Conservation (phyloP, 768 basidiomycete species). For the Tulasnella sp. region DNA sequence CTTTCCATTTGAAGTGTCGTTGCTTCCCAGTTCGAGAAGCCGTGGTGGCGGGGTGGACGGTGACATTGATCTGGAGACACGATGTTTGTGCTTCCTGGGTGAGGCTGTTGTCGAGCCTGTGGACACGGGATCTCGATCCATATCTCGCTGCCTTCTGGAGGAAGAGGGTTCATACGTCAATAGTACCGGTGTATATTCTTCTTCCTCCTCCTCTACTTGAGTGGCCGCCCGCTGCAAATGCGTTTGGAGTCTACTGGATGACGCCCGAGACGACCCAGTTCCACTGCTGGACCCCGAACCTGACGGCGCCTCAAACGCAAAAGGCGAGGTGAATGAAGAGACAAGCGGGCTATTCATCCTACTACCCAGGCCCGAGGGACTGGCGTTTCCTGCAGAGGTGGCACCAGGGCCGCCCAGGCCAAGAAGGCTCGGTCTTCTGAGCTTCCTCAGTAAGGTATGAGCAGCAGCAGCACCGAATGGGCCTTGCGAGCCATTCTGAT, state of each 20-base stretch:
- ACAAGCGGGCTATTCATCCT: slow-evolving; percentile 9
- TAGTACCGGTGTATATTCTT: slow-evolving; percentile 1
- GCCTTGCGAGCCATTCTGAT: not conserved
- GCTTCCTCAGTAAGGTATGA: slow-evolving; percentile 16
- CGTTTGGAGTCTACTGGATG: too few relatives aligned
- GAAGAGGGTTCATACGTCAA: not conserved
- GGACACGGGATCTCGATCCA: not conserved
- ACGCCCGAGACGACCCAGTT: too few relatives aligned
- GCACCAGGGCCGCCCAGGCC: slow-evolving; percentile 1
- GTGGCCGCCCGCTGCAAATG: not conserved
- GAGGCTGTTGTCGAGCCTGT: not conserved
- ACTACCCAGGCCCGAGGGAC: not conserved
- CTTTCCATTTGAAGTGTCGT: not conserved
- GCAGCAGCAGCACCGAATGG: not conserved
- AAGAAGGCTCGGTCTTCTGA: slow-evolving; percentile 16
- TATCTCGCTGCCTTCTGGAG: not conserved
- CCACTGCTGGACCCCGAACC: not conserved
- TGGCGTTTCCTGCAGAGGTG: not conserved
- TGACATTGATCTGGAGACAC: not conserved
- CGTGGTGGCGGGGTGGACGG: not conserved
- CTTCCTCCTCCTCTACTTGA: not conserved
- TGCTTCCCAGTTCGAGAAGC: not conserved
- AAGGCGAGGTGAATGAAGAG: slow-evolving; percentile 13
- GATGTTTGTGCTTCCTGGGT: not conserved
- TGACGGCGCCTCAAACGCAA: not conserved